A percentile compares a stretch with the other conserved stretches of the same genome.
phyloP scores from a whole-genome alignment of 352 stramenopile species.

The Phytophthora tubulina region DNA sequence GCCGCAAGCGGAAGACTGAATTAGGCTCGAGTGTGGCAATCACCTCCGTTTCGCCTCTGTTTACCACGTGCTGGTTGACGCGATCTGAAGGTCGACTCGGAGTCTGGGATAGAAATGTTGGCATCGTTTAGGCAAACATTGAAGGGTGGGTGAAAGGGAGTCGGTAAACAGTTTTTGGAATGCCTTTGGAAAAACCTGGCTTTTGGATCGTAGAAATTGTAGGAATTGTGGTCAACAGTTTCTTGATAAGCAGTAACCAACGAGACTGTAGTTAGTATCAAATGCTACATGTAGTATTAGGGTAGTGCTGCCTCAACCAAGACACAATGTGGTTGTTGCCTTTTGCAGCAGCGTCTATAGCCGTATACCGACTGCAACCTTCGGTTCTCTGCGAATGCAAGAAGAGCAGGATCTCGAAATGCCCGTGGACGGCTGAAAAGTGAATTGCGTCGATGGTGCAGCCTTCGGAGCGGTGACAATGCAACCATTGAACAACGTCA shows the following conservation, averaged over 20 bases:
- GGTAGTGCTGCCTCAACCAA: conserved; percentile 32
- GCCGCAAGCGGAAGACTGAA: conserved; percentile 6
- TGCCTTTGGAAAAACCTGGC: too few species aligned
- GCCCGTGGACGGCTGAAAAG: conserved; percentile 37
- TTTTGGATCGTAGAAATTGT: too few species aligned
- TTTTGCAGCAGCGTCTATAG: conserved; percentile 24
- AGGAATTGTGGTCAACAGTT: conserved; percentile 22
- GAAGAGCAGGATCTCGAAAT: conserved; percentile 48
- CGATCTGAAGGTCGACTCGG: conserved; percentile 2
- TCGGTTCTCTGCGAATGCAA: conserved; percentile 42
- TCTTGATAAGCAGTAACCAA: too few species aligned
- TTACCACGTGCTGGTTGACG: conserved; percentile 20
- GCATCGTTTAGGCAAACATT: not conserved
- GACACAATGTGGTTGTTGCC: conserved; percentile 21
- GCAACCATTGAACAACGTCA: conserved; percentile 8
- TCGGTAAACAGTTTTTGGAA: not conserved
- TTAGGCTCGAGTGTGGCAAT: conserved; percentile 26
- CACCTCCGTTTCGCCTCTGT: conserved; percentile 11
- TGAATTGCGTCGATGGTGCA: conserved; percentile 47
- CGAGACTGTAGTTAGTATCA: too few species aligned
- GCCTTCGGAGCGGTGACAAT: conserved; percentile 18
- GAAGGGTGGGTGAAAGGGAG: too few species aligned
- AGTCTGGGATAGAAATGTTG: not conserved
- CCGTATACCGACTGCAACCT: conserved; percentile 34
- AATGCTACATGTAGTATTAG: not conserved